phyloP scores from a whole-genome alignment of 2,329 filamentous ascomycete genomes.

The Orbilia oligospora region DNA sequence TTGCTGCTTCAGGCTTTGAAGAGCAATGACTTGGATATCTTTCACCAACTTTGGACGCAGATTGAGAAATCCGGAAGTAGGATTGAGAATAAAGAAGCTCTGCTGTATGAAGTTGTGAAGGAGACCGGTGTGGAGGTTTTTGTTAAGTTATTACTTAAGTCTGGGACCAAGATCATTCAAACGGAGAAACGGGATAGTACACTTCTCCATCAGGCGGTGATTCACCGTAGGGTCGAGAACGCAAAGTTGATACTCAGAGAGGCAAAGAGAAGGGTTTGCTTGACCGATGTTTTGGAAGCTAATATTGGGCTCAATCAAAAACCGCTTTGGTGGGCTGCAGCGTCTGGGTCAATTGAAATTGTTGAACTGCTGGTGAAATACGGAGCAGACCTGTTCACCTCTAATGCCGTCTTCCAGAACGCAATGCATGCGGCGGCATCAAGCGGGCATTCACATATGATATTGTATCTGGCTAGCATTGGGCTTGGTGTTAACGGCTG shows the following conservation, averaged over 20 bases:
- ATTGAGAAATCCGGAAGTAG: slow-evolving; percentile 46
- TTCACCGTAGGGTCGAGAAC: slow-evolving; percentile 35
- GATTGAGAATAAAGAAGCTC: slow-evolving; percentile 41
- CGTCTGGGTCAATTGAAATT: slow-evolving; percentile 31
- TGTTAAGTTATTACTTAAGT: slow-evolving; percentile 44
- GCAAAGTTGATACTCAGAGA: slow-evolving; percentile 39
- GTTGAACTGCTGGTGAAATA: slow-evolving; percentile 37
- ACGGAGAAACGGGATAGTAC: slow-evolving; percentile 6
- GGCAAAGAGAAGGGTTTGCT: slow-evolving; percentile 35
- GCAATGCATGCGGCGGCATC: slow-evolving; percentile 37
- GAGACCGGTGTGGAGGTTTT: slow-evolving; percentile 38
- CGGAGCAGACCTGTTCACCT: slow-evolving; percentile 23
- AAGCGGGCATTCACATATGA: slow-evolving; percentile 39
- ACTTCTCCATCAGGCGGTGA: slow-evolving; percentile 27
- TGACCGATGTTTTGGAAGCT: slow-evolving; percentile 41
- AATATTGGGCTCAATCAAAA: slow-evolving; percentile 2
- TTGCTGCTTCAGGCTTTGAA: slow-evolving; percentile 39
- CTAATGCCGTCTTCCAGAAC: slow-evolving; percentile 12
- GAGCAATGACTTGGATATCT: slow-evolving; percentile 44
- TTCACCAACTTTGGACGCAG: slow-evolving; percentile 53
- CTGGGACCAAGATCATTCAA: slow-evolving; percentile 37
- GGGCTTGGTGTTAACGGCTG: slow-evolving; percentile 18
- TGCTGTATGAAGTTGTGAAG: slow-evolving; percentile 44
- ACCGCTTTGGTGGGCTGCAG: slow-evolving; percentile 40
- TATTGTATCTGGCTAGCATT: slow-evolving; percentile 32